Evolutionary conservation across 352 stramenopile species (phyloP), one percentile per base, ranked within the genome.

Genomic region (Blastocystis sp.): DNA sequence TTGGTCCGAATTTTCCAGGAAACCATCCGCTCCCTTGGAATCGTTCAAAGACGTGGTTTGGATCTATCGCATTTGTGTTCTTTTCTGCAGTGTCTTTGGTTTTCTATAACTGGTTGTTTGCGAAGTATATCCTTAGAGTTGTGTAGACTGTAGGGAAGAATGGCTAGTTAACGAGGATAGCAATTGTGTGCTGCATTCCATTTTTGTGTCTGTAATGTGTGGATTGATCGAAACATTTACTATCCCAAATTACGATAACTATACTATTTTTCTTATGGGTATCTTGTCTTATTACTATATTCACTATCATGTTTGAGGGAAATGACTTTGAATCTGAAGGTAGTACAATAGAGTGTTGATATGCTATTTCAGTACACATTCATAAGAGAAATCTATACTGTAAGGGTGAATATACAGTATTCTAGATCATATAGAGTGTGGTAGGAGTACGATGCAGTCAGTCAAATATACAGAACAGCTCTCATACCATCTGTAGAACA

Each of bases 161-260:
- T 88, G 55, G 55, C 41, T 79, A 34, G 29, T 79, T 23, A 88
- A 79, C 47, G 5, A 2, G 18, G 62, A 79, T 76, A 3, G 37
- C 2, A 43, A 61, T 13, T 88, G 37, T 53, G 23, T 79, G 18
- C 5, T 13, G 26, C 34, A 76, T 23, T n/a, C 66, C 7, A 8
- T 88, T 15, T 76, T 62, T 20, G 66, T 88, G 2, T 55, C 77
- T 7, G 39, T 73, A 11, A 64, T 61, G 62, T 88, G 77, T 45
- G 77, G 43, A 37, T 41, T 88, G 15, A 77, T 41, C 34, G 77
- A 88, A 29, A 50, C 77, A 7, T 37, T 88, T 20, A 68, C 77
- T 23, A 47, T 88, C 29, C 5, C 77, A 0, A 79, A 88, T 41
- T 88, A 79, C 43, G 77, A 88, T 50, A 88, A 88, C 55, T 88